Conservation (phyloP, 306 rosid species). For the Gastrolobium bilobum region DNA sequence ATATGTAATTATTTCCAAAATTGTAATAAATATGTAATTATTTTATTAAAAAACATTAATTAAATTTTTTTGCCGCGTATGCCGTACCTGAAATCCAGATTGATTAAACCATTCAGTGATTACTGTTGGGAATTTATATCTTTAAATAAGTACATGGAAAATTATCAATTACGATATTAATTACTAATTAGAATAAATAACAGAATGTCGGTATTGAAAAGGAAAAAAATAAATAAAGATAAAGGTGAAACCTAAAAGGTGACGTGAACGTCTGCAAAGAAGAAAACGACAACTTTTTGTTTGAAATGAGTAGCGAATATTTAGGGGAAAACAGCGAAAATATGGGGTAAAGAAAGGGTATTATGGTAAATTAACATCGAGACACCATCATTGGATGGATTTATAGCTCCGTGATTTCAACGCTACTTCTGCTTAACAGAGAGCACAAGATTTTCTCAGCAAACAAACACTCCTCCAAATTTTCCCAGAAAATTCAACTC, state of each 20-base stretch:
- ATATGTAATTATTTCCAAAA: too few species aligned
- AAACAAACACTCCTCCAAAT: conserved; percentile 1
- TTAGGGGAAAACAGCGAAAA: background rate
- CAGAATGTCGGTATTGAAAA: background rate
- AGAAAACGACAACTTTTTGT: background rate
- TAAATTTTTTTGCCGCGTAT: too few species aligned
- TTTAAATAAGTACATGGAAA: background rate
- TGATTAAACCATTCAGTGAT: too few species aligned
- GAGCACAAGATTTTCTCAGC: background rate
- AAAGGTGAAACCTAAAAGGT: too few species aligned
- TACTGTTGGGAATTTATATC: too few species aligned
- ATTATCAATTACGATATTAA: too few species aligned
- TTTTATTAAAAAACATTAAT: too few species aligned
- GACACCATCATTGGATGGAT: background rate
- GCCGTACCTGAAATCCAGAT: too few species aligned
- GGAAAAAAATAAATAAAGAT: background rate
- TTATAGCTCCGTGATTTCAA: conserved; percentile 42
- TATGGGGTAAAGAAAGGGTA: conserved; percentile 11
- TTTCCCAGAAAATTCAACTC: background rate
- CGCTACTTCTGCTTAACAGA: background rate
- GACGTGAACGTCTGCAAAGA: background rate
- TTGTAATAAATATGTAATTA: too few species aligned
- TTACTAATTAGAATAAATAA: background rate
- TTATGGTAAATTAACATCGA: background rate
- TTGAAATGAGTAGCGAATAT: conserved; percentile 4